phyloP scores from a whole-genome alignment of 495 filamentous ascomycete genomes.

The Copromyces sp. region DNA sequence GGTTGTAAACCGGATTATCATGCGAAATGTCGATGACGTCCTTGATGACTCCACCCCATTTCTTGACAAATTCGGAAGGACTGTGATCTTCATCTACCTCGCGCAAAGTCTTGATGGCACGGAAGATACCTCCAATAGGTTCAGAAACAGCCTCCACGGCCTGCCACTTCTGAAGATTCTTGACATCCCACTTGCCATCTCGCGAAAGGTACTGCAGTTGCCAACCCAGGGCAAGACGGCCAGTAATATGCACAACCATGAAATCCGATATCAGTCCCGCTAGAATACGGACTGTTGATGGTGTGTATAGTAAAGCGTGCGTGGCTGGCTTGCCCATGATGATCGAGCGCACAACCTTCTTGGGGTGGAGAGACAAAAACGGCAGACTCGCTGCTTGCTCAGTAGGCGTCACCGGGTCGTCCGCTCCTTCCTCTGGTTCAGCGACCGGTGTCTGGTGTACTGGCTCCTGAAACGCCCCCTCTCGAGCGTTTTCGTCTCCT shows the following conservation, averaged over 20 bases:
- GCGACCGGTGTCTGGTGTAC: background rate
- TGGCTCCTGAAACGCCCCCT: background rate
- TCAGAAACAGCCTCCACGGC: conserved; percentile 65
- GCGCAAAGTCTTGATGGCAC: conserved; percentile 79
- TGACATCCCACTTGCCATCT: conserved; percentile 95
- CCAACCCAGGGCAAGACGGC: conserved; percentile 74
- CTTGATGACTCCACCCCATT: conserved; percentile 54
- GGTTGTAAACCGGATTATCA: conserved; percentile 75
- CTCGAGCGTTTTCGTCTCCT: background rate
- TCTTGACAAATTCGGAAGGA: conserved; percentile 59
- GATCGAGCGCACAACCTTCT: conserved; percentile 53
- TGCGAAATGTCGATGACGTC: conserved; percentile 84
- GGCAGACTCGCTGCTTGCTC: conserved; percentile 29
- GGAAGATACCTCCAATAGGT: conserved; percentile 65
- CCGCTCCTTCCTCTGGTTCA: conserved; percentile 25
- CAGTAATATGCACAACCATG: conserved; percentile 60
- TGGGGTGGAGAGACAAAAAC: conserved; percentile 28
- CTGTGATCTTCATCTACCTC: conserved; percentile 78
- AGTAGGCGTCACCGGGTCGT: conserved; percentile 37
- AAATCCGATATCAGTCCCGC: conserved; percentile 78
- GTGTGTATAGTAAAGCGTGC: conserved; percentile 77
- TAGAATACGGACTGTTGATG: conserved; percentile 62
- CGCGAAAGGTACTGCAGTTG: conserved; percentile 78
- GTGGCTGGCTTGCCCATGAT: conserved; percentile 70
- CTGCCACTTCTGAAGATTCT: conserved; percentile 90